Conservation (phyloP, 1,284 basidiomycete species). For the Fistulina hepatica region DNA sequence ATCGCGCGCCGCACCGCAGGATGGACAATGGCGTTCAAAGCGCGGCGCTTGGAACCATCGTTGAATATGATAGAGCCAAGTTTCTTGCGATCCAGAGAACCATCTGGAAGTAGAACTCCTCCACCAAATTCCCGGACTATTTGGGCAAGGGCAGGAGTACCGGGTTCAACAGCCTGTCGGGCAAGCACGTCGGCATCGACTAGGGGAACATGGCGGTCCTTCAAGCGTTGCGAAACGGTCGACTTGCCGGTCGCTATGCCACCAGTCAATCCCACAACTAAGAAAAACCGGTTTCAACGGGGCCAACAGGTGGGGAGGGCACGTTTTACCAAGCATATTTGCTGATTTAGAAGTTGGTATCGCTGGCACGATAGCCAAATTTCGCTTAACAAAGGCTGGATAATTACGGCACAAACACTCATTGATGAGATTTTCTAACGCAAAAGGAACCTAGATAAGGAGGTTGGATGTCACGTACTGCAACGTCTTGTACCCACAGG, state of each 20-base stretch:
- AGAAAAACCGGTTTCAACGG: too few relatives aligned
- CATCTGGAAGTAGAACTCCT: slow-evolving; percentile 57
- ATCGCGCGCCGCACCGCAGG: slow-evolving; percentile 78
- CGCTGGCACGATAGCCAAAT: too few relatives aligned
- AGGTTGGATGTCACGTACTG: too few relatives aligned
- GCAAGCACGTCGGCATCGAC: slow-evolving; percentile 92
- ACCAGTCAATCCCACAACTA: slow-evolving; percentile 92
- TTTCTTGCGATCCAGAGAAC: slow-evolving; percentile 72
- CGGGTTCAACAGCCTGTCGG: slow-evolving; percentile 79
- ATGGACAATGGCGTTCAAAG: slow-evolving; percentile 82
- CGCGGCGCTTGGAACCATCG: slow-evolving; percentile 59
- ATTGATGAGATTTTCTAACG: too few relatives aligned
- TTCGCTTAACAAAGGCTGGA: too few relatives aligned
- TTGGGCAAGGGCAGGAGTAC: slow-evolving; percentile 59
- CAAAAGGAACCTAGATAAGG: too few relatives aligned
- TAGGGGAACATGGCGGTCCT: slow-evolving; percentile 58
- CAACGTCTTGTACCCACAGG: too few relatives aligned
- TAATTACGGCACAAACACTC: too few relatives aligned
- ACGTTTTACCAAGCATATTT: too few relatives aligned
- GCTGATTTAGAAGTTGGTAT: too few relatives aligned
- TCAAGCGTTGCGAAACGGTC: slow-evolving; percentile 74
- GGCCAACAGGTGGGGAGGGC: too few relatives aligned
- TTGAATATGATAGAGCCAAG: slow-evolving; percentile 83
- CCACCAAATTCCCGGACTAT: slow-evolving; percentile 69
- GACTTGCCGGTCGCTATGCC: slow-evolving; percentile 97